phyloP scores from a whole-genome alignment of 2,329 filamentous ascomycete genomes.

The Penicillium sp. region DNA sequence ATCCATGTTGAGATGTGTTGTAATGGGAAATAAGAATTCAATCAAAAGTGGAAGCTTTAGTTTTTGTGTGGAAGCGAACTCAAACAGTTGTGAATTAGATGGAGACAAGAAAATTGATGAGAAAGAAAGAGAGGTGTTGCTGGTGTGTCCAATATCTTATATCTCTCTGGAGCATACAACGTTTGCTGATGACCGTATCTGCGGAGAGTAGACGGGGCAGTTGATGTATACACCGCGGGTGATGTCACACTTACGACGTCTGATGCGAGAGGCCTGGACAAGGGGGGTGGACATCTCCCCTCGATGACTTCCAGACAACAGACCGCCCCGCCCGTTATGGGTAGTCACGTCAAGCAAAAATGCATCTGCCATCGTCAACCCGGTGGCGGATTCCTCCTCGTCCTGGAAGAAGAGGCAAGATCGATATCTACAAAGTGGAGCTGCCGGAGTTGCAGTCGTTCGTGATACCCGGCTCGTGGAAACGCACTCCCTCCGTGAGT shows the following conservation, averaged over 20 bases:
- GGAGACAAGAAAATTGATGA: no score
- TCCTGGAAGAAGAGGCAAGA: conserved; percentile 1
- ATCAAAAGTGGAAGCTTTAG: no score
- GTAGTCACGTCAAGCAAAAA: conserved; percentile 12
- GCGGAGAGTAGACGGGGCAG: background rate
- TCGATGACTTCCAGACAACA: background rate
- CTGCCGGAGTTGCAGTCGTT: conserved; percentile 1
- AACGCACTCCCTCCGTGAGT: conserved; percentile 1
- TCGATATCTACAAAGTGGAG: conserved; percentile 6
- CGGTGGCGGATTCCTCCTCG: conserved; percentile 12
- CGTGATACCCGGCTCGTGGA: conserved; percentile 5
- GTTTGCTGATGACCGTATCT: background rate
- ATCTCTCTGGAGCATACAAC: no score
- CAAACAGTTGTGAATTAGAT: no score
- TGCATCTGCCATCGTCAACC: background rate
- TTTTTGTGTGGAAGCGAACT: no score
- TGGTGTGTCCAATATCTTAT: no score
- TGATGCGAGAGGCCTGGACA: background rate
- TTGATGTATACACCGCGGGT: conserved; percentile 5
- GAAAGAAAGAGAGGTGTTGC: no score
- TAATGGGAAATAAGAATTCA: background rate
- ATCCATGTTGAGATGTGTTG: conserved; percentile 29
- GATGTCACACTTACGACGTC: conserved; percentile 31
- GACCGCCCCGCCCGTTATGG: background rate
- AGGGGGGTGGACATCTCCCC: conserved; percentile 8